Base-by-base conservation (phyloP, 2,329 filamentous ascomycete genomes). In the Magnaporthiopsis rhizophila region DNA sequence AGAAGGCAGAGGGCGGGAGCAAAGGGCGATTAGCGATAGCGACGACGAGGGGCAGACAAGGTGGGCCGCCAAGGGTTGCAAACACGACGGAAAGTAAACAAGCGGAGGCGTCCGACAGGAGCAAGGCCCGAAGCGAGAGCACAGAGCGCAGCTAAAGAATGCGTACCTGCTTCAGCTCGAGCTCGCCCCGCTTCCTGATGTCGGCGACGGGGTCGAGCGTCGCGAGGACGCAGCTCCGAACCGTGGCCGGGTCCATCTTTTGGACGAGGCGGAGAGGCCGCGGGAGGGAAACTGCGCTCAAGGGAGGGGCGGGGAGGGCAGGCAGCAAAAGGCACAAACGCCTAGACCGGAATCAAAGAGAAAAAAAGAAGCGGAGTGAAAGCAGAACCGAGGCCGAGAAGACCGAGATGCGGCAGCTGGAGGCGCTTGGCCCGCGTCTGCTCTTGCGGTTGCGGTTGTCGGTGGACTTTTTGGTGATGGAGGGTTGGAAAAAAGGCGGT, bases 91-190 rank as follows among this genome's bases (percentile, higher is more conserved):
- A 12, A 21, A 36, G 28, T 18, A 59, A 24, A 60, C 34, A 58
- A 26, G 62, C 32, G 66, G 66, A 67, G 58, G 58, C 58, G 21
- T 50, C 32, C 56, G 13, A 32, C 57, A 26, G 57, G 30, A n/a
- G 24, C 58, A 62, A 38, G 62, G 66, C 26, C 24, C 28, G 56
- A 18, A 45, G 38, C 32, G 59, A 50, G n/a, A 53, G 61, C 26
- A 38, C 50, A 45, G 38, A 30, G 50, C 18, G 30, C 32, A 58
- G 38, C 15, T 13, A 15, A 2, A 45, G 13, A 45, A 45, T 45
- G 38, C 86, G 75, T 82, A 94, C 91, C 81, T 88, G 84, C 82
- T 92, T 93, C 71, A 95, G 83, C 78, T 94, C 89, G 71, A 89
- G 79, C 81, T 95, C 91, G 75, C 90, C 89, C 76, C 87, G 84